These are phyloP conservation scores for Oxytropis ochrocephala DNA, from an alignment of 306 rosid species.

Conservation along the genomic window DNA sequence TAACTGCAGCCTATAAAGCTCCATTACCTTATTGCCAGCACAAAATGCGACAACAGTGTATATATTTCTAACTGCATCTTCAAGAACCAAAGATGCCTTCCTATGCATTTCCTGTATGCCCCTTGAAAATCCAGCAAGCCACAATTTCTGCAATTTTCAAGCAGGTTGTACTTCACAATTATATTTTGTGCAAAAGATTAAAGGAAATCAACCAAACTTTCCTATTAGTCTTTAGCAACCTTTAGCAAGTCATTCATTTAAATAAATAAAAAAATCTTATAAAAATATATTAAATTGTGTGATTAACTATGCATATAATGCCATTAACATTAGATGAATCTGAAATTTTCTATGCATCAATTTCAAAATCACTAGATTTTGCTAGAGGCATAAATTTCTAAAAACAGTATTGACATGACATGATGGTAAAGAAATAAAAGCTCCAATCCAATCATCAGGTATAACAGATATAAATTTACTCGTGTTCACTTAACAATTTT, in stretches of 20 bases:
- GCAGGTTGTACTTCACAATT: not conserved
- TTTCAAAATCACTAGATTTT: not conserved
- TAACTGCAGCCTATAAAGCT: conserved; percentile 85
- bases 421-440: conserved; percentile 3
- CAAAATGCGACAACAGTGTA: conserved; percentile 98
- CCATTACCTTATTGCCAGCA: conserved; percentile 98
- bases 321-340: not conserved
- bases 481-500: not conserved
- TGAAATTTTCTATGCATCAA: not conserved
- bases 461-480: not conserved
- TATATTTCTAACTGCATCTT: conserved; percentile 94
- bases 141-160: conserved; percentile 68
- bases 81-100: conserved; percentile 96
- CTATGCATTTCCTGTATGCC: conserved; percentile 99
- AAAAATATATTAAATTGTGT: not conserved
- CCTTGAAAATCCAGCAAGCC: conserved; percentile 99
- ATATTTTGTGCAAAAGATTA: conserved; percentile 3
- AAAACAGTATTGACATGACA: conserved; percentile 14
- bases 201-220: not conserved
- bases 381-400: conserved; percentile 1
- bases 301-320: too few species aligned
- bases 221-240: not conserved
- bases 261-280: not conserved
- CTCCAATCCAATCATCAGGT: conserved; percentile 1
- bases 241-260: conserved; percentile 11